Evolutionary conservation across 371 early-diverging fungal species (phyloP), one percentile per base, ranked within the genome.

Genomic region (Paraphysoderma sedebokerense): DNA sequence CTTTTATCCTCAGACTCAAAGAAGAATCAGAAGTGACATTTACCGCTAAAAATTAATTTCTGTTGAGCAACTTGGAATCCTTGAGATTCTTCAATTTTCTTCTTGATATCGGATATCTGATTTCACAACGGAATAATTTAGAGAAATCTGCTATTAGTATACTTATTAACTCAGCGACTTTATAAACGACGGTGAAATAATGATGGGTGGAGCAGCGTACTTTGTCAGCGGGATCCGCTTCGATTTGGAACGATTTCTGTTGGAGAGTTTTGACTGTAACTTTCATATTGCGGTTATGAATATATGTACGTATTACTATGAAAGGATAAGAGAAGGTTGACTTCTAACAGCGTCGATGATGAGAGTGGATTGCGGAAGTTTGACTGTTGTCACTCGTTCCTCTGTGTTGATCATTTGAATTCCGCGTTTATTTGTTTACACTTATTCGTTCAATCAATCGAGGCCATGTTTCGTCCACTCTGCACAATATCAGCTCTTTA

Each of bases 251-350:
- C 50, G 71, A 63, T 61, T 87, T 77, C 56, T 92, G 85, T 57
- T 83, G 77, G 38, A 92, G 74, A 33, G 87, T 90, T 61, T 90
- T 90, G 50, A 92, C 54, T n/a, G 85, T 85, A 51, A 92, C 59
- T 60, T 79, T 69, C 90, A 85, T 77, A 63, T 58, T 55, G 48
- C 17, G n/a, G 56, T 5, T 35, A 8, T 3, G 19, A 7, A 19
- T 15, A 7, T 49, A 20, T n/a, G 36, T 36, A 19, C 3, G 36
- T n/a, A n/a, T n/a, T n/a, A n/a, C n/a, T n/a, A n/a, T n/a, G n/a
- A n/a, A n/a, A n/a, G n/a, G n/a, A n/a, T n/a, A n/a, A n/a, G n/a
- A n/a, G n/a, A n/a, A n/a, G n/a, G n/a, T n/a, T n/a, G n/a, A n/a
- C n/a, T n/a, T n/a, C n/a, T n/a, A n/a, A n/a, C n/a, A n/a, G n/a